Base-by-base conservation (phyloP, 1,284 basidiomycete genomes). In the Paramarasmius palmivorus region DNA sequence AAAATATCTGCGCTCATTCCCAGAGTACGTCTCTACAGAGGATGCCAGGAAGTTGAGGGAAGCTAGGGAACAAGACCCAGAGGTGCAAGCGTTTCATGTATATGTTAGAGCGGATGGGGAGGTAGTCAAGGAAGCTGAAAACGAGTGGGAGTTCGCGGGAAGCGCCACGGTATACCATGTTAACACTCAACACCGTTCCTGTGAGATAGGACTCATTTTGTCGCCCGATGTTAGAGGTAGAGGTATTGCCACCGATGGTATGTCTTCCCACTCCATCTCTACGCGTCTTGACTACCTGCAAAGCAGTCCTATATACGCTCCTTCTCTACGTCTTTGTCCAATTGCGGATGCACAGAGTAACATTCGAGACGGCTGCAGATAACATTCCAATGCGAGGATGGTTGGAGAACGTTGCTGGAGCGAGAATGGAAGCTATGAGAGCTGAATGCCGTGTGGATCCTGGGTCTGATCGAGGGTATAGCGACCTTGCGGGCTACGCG, bases 151-250 rank as follows among this genome's bases (percentile, higher is more conserved):
- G 12, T 70, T 73, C 56, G 68, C 58, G 12, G 77, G 75, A 6
- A 63, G 64, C 45, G 69, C 71, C 3, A 72, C 71, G 2, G 60
- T 74, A 50, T 74, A 73, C 60, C 63, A 70, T 50, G 65, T 78
- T 55, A 70, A 78, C 53, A 56, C 60, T 10, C 47, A 53, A 3
- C 58, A 71, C 54, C 57, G 59, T 10, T 67, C 67, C 10, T 75
- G 73, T 57, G 74, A 77, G 54, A 63, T 67, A n/a, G 76, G 76
- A 4, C 74, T 79, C 52, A 56, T 78, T 12, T 55, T 79, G 40
- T 57, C 62, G 32, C 69, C 73, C 6, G 68, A 71, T 25, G 58
- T 68, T 19, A 67, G 73, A 34, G 66, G 72, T 22, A 63, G 63
- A 26, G 71, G 72, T 2, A 55, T 75, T 44, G 75, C 72, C 32